Percentiles rank a stretch among this genome's conserved stretches.
Conservation (phyloP, 176 grass and related monocot species). For the Musa acuminata region DNA sequence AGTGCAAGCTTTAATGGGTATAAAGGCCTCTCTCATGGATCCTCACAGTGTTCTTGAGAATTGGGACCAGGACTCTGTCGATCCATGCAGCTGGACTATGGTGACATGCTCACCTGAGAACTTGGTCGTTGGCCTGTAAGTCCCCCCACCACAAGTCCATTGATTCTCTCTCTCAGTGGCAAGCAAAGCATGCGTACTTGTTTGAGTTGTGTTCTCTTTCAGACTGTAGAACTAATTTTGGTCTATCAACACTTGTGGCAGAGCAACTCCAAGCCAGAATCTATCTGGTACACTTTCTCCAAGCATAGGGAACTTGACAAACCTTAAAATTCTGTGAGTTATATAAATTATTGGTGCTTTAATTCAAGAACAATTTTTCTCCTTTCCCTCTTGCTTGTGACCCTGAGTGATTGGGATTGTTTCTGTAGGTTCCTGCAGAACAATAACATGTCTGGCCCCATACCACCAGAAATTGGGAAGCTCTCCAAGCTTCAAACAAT, state of each 20-base stretch:
- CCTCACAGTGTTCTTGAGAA: slow-evolving; percentile 52
- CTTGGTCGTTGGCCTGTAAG: slow-evolving; percentile 52
- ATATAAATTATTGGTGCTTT: neutral
- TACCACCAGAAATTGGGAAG: neutral
- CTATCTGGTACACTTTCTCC: slow-evolving; percentile 65
- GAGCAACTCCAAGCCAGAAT: slow-evolving; percentile 46
- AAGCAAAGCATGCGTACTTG: too few relatives aligned
- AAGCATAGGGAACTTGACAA: slow-evolving; percentile 65
- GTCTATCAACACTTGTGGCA: slow-evolving; percentile 22
- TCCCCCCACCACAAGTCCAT: neutral
- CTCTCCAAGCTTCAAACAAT: neutral
- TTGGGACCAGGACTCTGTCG: slow-evolving; percentile 71
- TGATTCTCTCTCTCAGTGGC: neutral
- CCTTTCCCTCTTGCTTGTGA: neutral
- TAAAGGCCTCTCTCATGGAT: slow-evolving; percentile 64
- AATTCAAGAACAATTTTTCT: neutral
- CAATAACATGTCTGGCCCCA: neutral
- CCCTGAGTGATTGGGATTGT: neutral
- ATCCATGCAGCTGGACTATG: slow-evolving; percentile 75
- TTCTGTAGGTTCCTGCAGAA: neutral
- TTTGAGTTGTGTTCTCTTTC: slow-evolving; percentile 1
- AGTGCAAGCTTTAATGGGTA: slow-evolving; percentile 70
- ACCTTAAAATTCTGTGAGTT: slow-evolving; percentile 60
- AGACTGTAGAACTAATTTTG: neutral
- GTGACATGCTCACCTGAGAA: slow-evolving; percentile 49